Conservation (phyloP, 2,329 filamentous ascomycete species). For the Xylariaceae sp. region DNA sequence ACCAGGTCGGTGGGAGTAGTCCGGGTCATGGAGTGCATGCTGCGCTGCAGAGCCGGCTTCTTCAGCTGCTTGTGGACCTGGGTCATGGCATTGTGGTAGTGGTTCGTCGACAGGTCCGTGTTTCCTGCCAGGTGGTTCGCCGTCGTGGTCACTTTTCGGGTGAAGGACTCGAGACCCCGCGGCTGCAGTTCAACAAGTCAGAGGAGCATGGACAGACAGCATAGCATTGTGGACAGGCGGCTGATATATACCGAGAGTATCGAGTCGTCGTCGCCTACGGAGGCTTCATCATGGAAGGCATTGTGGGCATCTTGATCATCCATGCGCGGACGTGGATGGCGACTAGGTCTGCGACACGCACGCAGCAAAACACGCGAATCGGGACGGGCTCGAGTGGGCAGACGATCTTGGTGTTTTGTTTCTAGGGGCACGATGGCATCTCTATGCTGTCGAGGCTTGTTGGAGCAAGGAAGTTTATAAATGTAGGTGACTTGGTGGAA, state of each 20-base stretch:
- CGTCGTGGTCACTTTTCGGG: slow-evolving; percentile 89
- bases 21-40: slow-evolving; percentile 83
- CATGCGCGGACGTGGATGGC: slow-evolving; percentile 23
- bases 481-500: too few relatives aligned
- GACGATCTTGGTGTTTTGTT: too few relatives aligned
- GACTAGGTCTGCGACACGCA: too few relatives aligned
- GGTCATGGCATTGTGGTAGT: slow-evolving; percentile 81
- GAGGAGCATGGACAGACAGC: slow-evolving; percentile 5
- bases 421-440: too few relatives aligned
- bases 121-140: slow-evolving; percentile 82
- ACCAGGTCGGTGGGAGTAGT: slow-evolving; percentile 92
- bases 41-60: slow-evolving; percentile 75
- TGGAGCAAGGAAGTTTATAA: too few relatives aligned
- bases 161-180: slow-evolving; percentile 83
- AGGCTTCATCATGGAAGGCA: slow-evolving; percentile 27
- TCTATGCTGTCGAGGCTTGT: too few relatives aligned
- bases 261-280: slow-evolving; percentile 24
- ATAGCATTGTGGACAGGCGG: slow-evolving; percentile 4
- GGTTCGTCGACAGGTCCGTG: slow-evolving; percentile 47
- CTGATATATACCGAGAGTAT: slow-evolving; percentile 22
- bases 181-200: slow-evolving; percentile 46
- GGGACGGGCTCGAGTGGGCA: too few relatives aligned
- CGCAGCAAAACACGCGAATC: too few relatives aligned
- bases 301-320: slow-evolving; percentile 25
- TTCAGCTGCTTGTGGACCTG: slow-evolving; percentile 86